Conservation (phyloP, 2,329 filamentous ascomycete genomes). For the Xylariaceae sp. region DNA sequence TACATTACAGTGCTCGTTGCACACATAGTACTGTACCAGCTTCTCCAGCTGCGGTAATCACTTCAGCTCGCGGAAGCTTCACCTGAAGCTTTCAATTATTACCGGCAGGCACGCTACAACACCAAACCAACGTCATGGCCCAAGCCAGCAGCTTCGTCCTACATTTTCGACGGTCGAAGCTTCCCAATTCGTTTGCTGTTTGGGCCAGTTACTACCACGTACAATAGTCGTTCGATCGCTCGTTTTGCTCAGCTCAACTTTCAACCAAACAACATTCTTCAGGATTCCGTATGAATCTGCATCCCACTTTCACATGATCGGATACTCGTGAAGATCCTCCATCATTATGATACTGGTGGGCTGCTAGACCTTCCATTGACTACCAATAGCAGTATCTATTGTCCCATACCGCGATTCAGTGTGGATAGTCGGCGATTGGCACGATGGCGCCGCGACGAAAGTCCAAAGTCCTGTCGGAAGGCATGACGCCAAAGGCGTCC, state of each 20-base stretch:
- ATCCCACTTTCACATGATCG: background rate
- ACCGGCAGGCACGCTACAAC: background rate
- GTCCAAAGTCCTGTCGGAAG: slow-evolving; percentile 50
- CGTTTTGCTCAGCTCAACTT: background rate
- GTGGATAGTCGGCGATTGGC: background rate
- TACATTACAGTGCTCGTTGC: background rate
- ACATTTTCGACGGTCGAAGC: slow-evolving; percentile 1
- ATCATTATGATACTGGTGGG: background rate
- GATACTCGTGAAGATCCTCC: background rate
- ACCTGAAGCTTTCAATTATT: background rate
- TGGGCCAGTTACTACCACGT: background rate
- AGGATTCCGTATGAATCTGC: background rate
- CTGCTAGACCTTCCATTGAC: background rate
- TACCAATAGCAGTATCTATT: background rate
- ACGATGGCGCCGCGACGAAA: slow-evolving; percentile 68
- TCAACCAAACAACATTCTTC: no score
- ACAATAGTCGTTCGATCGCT: background rate
- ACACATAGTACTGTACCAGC: background rate
- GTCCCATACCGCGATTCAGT: background rate
- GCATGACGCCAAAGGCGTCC: slow-evolving; percentile 48
- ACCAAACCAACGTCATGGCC: background rate
- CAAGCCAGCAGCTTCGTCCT: slow-evolving; percentile 1
- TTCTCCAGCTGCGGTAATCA: no score
- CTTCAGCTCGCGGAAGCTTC: no score
- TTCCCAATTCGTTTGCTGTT: background rate